These are phyloP conservation scores for Athelia sp. DNA, from an alignment of 1,284 basidiomycete genomes.

Conservation along the genomic window DNA sequence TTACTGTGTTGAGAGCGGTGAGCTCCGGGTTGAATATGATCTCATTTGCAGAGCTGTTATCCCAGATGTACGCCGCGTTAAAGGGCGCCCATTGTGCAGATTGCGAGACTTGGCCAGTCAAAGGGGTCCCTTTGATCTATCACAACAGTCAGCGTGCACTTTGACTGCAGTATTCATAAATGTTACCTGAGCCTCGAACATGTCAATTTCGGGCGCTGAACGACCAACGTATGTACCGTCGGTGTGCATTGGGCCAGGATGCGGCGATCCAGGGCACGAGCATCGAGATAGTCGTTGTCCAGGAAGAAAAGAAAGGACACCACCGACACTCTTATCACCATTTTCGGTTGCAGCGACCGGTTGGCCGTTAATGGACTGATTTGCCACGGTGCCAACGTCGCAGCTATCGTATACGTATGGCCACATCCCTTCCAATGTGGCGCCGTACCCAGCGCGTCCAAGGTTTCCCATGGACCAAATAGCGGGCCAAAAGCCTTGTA, in stretches of 20 bases:
- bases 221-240: slow-evolving; percentile 39
- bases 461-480: slow-evolving; percentile 67
- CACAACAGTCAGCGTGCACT: no score
- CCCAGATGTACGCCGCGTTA: slow-evolving; percentile 39
- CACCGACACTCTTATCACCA: slow-evolving; percentile 22
- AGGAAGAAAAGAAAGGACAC: slow-evolving; percentile 48
- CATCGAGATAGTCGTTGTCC: slow-evolving; percentile 52
- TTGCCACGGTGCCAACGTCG: slow-evolving; percentile 51
- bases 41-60: slow-evolving; percentile 38
- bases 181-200: slow-evolving; percentile 63
- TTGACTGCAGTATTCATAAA: no score
- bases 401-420: slow-evolving; percentile 42
- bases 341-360: slow-evolving; percentile 25
- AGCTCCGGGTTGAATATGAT: slow-evolving; percentile 36
- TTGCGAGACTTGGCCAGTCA: slow-evolving; percentile 45
- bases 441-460: slow-evolving; percentile 52
- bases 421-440: slow-evolving; percentile 40
- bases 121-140: slow-evolving; percentile 25
- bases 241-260: slow-evolving; percentile 46
- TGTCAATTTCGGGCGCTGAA: slow-evolving; percentile 60
- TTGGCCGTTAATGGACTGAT: slow-evolving; percentile 34
- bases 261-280: slow-evolving; percentile 53
- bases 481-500: slow-evolving; percentile 53
- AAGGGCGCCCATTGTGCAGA: slow-evolving; percentile 62
- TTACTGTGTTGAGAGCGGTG: slow-evolving; percentile 25